Conservation (phyloP, 2,329 filamentous ascomycete genomes). For the Pestalotiopsis sp. region DNA sequence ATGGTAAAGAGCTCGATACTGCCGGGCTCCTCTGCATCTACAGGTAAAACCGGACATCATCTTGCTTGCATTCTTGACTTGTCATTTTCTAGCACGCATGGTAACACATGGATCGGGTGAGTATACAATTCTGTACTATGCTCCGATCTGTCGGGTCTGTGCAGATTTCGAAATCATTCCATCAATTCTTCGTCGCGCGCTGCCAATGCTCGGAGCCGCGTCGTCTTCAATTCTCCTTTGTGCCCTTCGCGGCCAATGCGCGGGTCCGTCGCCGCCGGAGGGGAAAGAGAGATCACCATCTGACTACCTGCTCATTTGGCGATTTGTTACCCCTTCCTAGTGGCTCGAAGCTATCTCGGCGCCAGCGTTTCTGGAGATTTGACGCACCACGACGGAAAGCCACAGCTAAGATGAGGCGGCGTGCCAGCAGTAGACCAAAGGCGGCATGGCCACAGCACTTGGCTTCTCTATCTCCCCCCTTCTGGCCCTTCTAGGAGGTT, state of each 20-base stretch:
- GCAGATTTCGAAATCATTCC: not conserved
- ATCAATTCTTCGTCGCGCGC: not conserved
- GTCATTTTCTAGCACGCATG: not conserved
- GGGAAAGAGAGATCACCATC: not conserved
- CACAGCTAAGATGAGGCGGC: not conserved
- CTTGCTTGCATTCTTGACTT: not conserved
- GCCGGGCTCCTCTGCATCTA: not conserved
- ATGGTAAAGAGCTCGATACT: not conserved
- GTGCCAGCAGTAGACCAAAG: not conserved
- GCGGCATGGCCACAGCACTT: not conserved
- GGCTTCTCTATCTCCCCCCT: not conserved
- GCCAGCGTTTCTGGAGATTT: constrained; percentile 7
- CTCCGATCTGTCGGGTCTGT: not conserved
- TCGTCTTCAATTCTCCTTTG: not conserved
- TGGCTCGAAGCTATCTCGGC: not conserved
- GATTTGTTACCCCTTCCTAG: not conserved
- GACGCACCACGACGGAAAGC: not conserved
- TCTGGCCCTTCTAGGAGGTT: not conserved
- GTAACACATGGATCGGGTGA: no score
- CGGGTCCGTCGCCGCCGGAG: not conserved
- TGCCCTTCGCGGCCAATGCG: not conserved
- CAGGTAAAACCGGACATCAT: not conserved
- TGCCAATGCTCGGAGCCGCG: not conserved
- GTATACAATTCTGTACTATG: not conserved
- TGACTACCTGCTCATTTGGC: not conserved